Evolutionary conservation across 73 alveolate species (phyloP).

Genomic region (Paramecium primaurelia): DNA sequence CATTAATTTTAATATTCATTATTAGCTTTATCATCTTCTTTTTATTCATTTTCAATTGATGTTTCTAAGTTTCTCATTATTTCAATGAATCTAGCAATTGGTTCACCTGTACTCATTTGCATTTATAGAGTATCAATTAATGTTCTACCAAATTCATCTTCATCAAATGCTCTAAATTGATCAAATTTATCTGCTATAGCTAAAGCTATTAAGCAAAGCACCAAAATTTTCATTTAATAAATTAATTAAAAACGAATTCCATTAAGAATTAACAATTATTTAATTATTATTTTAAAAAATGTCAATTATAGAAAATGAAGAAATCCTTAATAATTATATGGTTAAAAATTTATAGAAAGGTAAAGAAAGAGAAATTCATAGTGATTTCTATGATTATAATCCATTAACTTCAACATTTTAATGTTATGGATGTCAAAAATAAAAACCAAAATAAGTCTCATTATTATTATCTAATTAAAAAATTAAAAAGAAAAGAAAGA

Average conservation of each 20-base stretch:
- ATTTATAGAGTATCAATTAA: conserved; percentile 26
- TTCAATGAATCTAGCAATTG: conserved; percentile 13
- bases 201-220: not conserved
- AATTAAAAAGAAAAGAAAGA: not conserved
- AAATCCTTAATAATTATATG: not conserved
- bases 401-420: not conserved
- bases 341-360: not conserved
- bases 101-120: conserved; percentile 41
- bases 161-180: conserved; percentile 37
- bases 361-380: not conserved
- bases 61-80: conserved; percentile 46
- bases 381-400: not conserved
- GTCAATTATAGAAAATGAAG: not conserved
- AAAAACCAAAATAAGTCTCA: not conserved
- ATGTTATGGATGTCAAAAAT: conserved; percentile 9
- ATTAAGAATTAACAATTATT: not conserved
- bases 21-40: conserved; percentile 37
- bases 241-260: not conserved
- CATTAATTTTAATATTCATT: conserved; percentile 10
- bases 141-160: conserved; percentile 51
- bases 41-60: conserved; percentile 12
- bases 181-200: not conserved
- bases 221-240: not conserved
- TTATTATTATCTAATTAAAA: not conserved
- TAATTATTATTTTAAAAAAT: not conserved